Evolutionary conservation across 2,329 filamentous ascomycete species (phyloP).

Genomic region (Microcera coccophila): DNA sequence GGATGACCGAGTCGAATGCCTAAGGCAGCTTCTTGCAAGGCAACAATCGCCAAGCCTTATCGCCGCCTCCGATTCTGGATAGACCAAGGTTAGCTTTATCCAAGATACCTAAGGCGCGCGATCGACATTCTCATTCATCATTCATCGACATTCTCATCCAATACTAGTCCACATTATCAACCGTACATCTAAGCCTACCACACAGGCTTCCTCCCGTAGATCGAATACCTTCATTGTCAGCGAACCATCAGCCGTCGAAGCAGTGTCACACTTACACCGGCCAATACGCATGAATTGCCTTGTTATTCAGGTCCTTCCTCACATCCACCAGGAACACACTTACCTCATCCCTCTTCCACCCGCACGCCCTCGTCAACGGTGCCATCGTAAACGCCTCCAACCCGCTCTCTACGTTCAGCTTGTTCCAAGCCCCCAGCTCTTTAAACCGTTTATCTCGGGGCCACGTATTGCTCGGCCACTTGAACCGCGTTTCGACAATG

Average conservation of each 20-base stretch:
- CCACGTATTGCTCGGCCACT: not conserved
- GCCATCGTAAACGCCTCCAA: not conserved
- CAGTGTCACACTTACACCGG: too few species aligned
- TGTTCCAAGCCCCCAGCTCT: not conserved
- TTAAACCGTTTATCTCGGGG: not conserved
- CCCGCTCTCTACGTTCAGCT: not conserved
- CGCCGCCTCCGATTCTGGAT: too few species aligned
- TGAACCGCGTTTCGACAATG: not conserved
- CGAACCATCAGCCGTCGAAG: too few species aligned
- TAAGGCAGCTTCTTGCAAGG: too few species aligned
- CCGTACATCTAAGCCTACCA: too few species aligned
- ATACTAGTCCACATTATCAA: too few species aligned
- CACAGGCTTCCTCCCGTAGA: slow-evolving; percentile 11
- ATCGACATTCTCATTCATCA: too few species aligned
- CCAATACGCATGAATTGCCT: not conserved
- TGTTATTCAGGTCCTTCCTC: not conserved
- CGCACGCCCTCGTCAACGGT: not conserved
- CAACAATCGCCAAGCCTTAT: too few species aligned
- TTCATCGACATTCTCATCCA: too few species aligned
- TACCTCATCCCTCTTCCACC: not conserved
- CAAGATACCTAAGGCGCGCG: too few species aligned
- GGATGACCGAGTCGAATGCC: too few species aligned
- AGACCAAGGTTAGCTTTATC: too few species aligned
- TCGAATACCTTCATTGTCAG: slow-evolving; percentile 12
- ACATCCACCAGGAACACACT: not conserved